Base-by-base conservation (phyloP, 352 stramenopile genomes). In the Globisporangium ultimum region DNA sequence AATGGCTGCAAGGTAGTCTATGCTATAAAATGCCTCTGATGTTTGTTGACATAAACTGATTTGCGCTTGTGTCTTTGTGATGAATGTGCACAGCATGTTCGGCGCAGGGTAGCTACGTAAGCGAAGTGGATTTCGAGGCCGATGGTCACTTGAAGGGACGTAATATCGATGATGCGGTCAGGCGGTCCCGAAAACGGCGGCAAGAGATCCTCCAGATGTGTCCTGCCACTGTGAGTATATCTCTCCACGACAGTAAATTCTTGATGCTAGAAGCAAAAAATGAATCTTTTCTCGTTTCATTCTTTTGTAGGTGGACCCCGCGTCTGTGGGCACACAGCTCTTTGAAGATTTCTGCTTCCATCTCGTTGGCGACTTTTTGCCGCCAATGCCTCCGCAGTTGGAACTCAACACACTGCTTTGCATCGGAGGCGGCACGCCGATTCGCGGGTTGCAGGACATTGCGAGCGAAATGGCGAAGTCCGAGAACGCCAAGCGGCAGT, bases 261-360 rank as follows among this genome's bases (percentile, higher is more conserved):
- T 36, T 36, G 28, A 36, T 36, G 28, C 28, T 10, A 36, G 28
- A 45, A n/a, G 40, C 40, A 45, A n/a, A 15, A 2, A n/a, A 45
- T 5, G 7, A 45, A n/a, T 8, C 24, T 42, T 2, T 53, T 21
- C 17, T 17, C 21, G n/a, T 36, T 17, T 6, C 15, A 9, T 40
- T 58, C 18, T 46, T 61, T 5, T 45, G 12, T 36, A 74, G 67
- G 48, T 64, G 15, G 64, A 79, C 43, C 40, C 53, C 0, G 56
- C 58, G 17, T 51, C 56, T 11, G 43, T 93, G 18, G 86, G 86
- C 9, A 91, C 86, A 11, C 80, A 76, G 55, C 60, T 95, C 40
- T 95, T 95, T 71, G 70, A 65, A 17, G 61, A 68, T 2, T 84
- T 81, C 24, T 90, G 81, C 40, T 92, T 89, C 56, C 69, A 88